A percentile compares a stretch with the other conserved stretches of the same genome.
phyloP scores from a whole-genome alignment of 2,329 filamentous ascomycete genomes.

The Aspergillus aculeatinus region DNA sequence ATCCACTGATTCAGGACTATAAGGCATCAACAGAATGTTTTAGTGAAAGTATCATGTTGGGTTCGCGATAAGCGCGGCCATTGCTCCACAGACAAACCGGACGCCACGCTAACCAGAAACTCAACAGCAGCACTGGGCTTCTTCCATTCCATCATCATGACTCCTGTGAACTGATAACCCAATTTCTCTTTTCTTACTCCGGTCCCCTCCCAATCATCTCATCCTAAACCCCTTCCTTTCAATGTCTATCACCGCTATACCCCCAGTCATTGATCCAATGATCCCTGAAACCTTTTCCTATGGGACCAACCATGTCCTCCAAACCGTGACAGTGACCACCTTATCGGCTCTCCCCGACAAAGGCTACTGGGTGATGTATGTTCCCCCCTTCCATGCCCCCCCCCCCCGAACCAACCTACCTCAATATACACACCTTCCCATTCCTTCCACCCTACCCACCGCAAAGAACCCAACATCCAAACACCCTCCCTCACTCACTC shows the following conservation, averaged over 20 bases:
- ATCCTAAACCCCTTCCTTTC: background rate
- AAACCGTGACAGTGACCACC: slow-evolving; percentile 34
- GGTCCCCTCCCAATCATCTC: background rate
- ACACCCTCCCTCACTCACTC: no score
- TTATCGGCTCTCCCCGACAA: slow-evolving; percentile 19
- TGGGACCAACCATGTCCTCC: slow-evolving; percentile 32
- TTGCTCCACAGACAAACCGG: slow-evolving; percentile 4
- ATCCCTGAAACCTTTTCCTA: slow-evolving; percentile 25
- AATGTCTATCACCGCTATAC: background rate
- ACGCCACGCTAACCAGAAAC: background rate
- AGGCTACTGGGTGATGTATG: slow-evolving; percentile 44
- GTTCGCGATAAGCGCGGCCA: background rate
- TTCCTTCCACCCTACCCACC: background rate
- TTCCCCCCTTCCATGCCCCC: background rate
- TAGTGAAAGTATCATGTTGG: background rate
- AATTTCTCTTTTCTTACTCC: background rate
- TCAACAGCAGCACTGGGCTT: background rate
- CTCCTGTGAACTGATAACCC: background rate
- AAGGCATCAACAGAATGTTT: background rate
- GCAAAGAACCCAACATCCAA: background rate
- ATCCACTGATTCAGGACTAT: background rate
- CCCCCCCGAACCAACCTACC: background rate
- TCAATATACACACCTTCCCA: background rate
- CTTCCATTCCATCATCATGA: slow-evolving; percentile 1
- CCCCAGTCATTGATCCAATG: background rate